These are phyloP conservation scores for Phyllosticta citribraziliensis DNA, from an alignment of 2,329 filamentous ascomycete species.

Conservation along the genomic window DNA sequence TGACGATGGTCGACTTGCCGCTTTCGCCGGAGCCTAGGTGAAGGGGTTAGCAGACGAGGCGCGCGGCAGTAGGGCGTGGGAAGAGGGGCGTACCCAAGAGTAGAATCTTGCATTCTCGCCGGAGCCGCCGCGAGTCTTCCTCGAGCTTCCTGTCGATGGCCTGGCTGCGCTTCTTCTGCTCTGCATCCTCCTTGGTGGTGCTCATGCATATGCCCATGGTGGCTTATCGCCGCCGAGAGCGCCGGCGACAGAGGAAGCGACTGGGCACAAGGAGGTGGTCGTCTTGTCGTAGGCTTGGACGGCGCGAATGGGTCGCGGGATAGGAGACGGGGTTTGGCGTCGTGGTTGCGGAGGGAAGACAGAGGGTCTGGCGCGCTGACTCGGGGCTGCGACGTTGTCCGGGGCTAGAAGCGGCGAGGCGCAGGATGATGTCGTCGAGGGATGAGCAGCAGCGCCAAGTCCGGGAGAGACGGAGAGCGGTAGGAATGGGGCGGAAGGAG, in stretches of 20 bases:
- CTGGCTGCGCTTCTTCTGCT: conserved; percentile 94
- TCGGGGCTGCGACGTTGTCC: conserved; percentile 5
- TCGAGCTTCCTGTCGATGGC: conserved; percentile 89
- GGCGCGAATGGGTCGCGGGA: neutral
- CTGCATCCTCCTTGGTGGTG: conserved; percentile 72
- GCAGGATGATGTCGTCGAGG: conserved; percentile 10
- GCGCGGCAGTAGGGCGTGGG: conserved; percentile 10
- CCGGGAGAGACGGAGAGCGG: conserved; percentile 4
- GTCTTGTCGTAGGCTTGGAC: neutral
- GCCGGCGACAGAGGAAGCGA: conserved; percentile 7
- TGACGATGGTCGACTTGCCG: conserved; percentile 98
- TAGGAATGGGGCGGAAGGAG: neutral
- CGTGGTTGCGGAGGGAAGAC: neutral
- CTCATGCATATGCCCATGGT: conserved; percentile 93
- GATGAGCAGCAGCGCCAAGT: conserved; percentile 5
- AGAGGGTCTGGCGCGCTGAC: neutral
- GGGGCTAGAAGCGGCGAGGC: conserved; percentile 7
- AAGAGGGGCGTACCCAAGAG: conserved; percentile 59
- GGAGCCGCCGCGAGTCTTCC: conserved; percentile 84
- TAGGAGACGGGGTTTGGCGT: neutral
- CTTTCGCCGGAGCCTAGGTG: conserved; percentile 84
- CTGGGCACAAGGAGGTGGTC: conserved; percentile 1
- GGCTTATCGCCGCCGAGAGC: conserved; percentile 15
- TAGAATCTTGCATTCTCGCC: conserved; percentile 97
- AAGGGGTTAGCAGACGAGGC: conserved; percentile 19